These are phyloP conservation scores for Mycocentrospora acerina DNA, from an alignment of 2,329 filamentous ascomycete species.

Conservation along the genomic window DNA sequence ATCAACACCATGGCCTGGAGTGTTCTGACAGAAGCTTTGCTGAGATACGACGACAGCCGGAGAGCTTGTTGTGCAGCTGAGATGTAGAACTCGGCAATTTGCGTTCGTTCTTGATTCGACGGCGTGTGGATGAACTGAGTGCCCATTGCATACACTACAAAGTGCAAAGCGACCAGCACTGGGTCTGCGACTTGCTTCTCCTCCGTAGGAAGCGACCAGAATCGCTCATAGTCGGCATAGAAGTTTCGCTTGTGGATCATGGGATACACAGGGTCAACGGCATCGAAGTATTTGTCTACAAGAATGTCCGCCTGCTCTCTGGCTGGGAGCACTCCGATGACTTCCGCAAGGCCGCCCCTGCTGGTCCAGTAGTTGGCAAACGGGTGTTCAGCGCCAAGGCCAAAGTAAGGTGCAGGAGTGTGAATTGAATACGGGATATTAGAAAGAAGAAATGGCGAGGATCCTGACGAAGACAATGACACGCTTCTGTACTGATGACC, in stretches of 20 bases:
- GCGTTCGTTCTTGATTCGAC: slow-evolving; percentile 63
- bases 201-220: slow-evolving; percentile 63
- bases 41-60: slow-evolving; percentile 74
- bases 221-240: slow-evolving; percentile 75
- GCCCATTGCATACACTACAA: slow-evolving; percentile 75
- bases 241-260: slow-evolving; percentile 77
- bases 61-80: slow-evolving; percentile 78
- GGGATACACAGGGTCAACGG: slow-evolving; percentile 78
- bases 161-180: slow-evolving; percentile 70
- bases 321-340: slow-evolving; percentile 72
- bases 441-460: slow-evolving; percentile 62
- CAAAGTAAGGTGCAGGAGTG: slow-evolving; percentile 75
- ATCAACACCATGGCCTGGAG: slow-evolving; percentile 82
- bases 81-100: slow-evolving; percentile 79
- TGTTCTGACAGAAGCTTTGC: slow-evolving; percentile 69
- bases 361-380: slow-evolving; percentile 87
- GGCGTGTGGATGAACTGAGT: slow-evolving; percentile 70
- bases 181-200: slow-evolving; percentile 66
- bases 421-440: slow-evolving; percentile 72
- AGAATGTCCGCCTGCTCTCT: slow-evolving; percentile 76
- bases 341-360: slow-evolving; percentile 71
- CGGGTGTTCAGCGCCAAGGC: slow-evolving; percentile 75
- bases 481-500: slow-evolving; percentile 31
- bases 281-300: slow-evolving; percentile 55
- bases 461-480: slow-evolving; percentile 42